A percentile compares a stretch with the other conserved stretches of the same genome.
phyloP scores from a whole-genome alignment of 331 rosid species.

The Prunus yedoensis region DNA sequence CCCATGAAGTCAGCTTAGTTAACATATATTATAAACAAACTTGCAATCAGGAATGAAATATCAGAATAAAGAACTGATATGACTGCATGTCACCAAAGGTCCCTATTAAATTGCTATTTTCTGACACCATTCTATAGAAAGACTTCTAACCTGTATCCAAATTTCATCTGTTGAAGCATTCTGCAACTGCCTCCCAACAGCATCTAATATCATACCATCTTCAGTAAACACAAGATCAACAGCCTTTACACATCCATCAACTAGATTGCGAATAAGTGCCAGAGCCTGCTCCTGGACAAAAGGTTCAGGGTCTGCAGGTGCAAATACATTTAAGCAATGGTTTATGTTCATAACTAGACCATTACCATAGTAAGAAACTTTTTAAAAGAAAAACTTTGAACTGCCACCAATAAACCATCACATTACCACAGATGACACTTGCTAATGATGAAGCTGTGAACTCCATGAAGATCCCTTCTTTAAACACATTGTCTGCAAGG shows the following conservation, averaged over 20 bases:
- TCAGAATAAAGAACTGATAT: background rate
- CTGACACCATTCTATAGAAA: slow-evolving; percentile 10
- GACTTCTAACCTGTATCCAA: slow-evolving; percentile 66
- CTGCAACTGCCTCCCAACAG: slow-evolving; percentile 72
- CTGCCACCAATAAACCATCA: slow-evolving; percentile 13
- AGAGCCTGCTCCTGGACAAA: slow-evolving; percentile 83
- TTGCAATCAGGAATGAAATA: background rate
- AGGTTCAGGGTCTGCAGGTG: slow-evolving; percentile 77
- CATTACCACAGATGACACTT: slow-evolving; percentile 76
- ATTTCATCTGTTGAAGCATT: slow-evolving; percentile 60
- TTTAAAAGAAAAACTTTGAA: slow-evolving; percentile 12
- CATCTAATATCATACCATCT: slow-evolving; percentile 67
- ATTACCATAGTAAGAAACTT: background rate
- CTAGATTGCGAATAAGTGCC: slow-evolving; percentile 78
- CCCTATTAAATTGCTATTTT: background rate
- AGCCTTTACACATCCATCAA: slow-evolving; percentile 72
- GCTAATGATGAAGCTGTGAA: slow-evolving; percentile 73
- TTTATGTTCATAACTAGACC: slow-evolving; percentile 15
- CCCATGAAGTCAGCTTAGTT: no score
- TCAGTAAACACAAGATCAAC: slow-evolving; percentile 67
- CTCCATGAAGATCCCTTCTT: slow-evolving; percentile 59
- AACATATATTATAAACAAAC: background rate
- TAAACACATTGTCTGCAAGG: slow-evolving; percentile 64
- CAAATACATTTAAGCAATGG: slow-evolving; percentile 15
- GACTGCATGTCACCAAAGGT: slow-evolving; percentile 10